phyloP scores from a whole-genome alignment of 2,329 filamentous ascomycete species.

The Venturiaceae sp. region DNA sequence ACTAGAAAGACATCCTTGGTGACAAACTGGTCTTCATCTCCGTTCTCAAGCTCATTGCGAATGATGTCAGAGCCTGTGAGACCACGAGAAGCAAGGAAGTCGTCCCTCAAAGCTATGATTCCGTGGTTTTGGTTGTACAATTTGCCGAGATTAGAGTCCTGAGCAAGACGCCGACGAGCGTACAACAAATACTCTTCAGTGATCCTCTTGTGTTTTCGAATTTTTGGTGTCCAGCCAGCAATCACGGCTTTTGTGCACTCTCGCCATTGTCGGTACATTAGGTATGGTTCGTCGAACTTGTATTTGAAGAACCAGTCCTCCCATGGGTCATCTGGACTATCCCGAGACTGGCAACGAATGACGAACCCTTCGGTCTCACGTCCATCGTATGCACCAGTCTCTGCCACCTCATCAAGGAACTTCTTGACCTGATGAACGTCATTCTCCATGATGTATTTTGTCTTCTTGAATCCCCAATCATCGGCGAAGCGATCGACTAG shows the following conservation, averaged over 20 bases:
- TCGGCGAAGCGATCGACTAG: slow-evolving; percentile 87
- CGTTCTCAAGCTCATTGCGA: slow-evolving; percentile 54
- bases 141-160: slow-evolving; percentile 57
- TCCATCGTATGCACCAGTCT: slow-evolving; percentile 82
- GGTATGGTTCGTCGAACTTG: slow-evolving; percentile 97
- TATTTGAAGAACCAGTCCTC: slow-evolving; percentile 99
- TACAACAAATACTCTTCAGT: slow-evolving; percentile 86
- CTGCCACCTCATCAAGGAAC: slow-evolving; percentile 76
- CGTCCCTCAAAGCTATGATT: slow-evolving; percentile 83
- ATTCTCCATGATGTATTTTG: slow-evolving; percentile 68
- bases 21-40: slow-evolving; percentile 41
- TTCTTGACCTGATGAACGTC: slow-evolving; percentile 62
- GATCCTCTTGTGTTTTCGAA: slow-evolving; percentile 79
- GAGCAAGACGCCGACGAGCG: slow-evolving; percentile 61
- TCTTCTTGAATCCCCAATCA: slow-evolving; percentile 88
- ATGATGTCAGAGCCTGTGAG: slow-evolving; percentile 86
- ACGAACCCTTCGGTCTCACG: slow-evolving; percentile 96
- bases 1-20: slow-evolving; percentile 68
- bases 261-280: slow-evolving; percentile 98
- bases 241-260: slow-evolving; percentile 93
- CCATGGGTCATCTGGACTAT: slow-evolving; percentile 45
- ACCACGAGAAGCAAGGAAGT: slow-evolving; percentile 75
- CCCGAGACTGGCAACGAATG: slow-evolving; percentile 68
- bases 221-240: slow-evolving; percentile 59
- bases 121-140: slow-evolving; percentile 83